A percentile compares a stretch with the other conserved stretches of the same genome.
Evolutionary conservation across 768 basidiomycete genomes (phyloP).

Genomic region (Mycena epipterygia): DNA sequence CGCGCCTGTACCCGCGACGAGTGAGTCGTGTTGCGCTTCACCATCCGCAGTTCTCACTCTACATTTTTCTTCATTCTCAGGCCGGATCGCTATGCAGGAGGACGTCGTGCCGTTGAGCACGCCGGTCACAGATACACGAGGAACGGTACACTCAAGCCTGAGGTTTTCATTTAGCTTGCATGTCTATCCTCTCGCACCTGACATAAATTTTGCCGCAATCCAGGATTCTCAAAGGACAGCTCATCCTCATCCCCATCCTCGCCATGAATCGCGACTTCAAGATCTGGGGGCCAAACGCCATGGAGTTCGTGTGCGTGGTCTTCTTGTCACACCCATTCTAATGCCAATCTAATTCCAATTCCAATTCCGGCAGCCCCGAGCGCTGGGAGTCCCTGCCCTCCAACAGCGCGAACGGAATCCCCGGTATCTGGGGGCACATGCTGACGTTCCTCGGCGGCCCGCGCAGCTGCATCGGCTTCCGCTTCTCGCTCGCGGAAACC

Average conservation of each 20-base stretch:
- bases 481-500: not conserved
- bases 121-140: not conserved
- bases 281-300: slow-evolving; percentile 60
- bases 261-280: slow-evolving; percentile 52
- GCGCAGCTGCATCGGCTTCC: not conserved
- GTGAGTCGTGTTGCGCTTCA: not conserved
- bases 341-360: not conserved
- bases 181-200: not conserved
- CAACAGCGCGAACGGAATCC: not conserved
- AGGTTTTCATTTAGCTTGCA: not conserved
- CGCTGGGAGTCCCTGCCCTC: not conserved
- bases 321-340: not conserved
- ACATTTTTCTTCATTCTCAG: not conserved
- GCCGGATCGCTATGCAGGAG: slow-evolving; percentile 6
- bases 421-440: not conserved
- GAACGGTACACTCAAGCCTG: not conserved
- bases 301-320: slow-evolving; percentile 56
- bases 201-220: not conserved
- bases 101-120: slow-evolving; percentile 1
- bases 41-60: not conserved
- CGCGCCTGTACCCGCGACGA: not conserved
- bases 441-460: not conserved
- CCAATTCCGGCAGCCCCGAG: not conserved
- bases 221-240: slow-evolving; percentile 13
- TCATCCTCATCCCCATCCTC: slow-evolving; percentile 15